Evolutionary conservation across 2,329 filamentous ascomycete species (phyloP).

Genomic region (Pleochaeta shiraiana): DNA sequence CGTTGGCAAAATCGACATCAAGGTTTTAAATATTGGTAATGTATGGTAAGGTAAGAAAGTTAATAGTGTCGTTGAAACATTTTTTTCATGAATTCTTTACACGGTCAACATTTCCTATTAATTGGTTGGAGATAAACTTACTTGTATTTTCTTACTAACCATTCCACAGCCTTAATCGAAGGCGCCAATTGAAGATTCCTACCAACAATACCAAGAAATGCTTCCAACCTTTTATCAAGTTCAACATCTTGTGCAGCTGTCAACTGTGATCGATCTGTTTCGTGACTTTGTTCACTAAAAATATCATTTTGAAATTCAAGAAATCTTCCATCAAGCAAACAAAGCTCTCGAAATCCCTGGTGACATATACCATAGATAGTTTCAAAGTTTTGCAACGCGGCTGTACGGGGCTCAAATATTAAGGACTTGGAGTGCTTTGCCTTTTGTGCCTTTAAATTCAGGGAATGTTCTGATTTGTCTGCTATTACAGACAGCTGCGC

Average conservation of each 20-base stretch:
- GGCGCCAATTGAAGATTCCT: slow-evolving; percentile 63
- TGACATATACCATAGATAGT: slow-evolving; percentile 69
- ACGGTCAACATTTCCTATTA: slow-evolving; percentile 1
- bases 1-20: slow-evolving; percentile 70
- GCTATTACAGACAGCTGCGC: slow-evolving; percentile 88
- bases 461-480: slow-evolving; percentile 67
- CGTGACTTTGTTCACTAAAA: slow-evolving; percentile 86
- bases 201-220: slow-evolving; percentile 63
- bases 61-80: slow-evolving; percentile 53
- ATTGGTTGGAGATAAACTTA: slow-evolving; percentile 22
- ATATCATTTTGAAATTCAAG: slow-evolving; percentile 50
- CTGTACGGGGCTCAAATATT: slow-evolving; percentile 73
- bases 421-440: slow-evolving; percentile 83
- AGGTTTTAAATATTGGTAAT: slow-evolving; percentile 61
- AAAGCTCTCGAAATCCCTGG: slow-evolving; percentile 82
- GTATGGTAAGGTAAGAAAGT: slow-evolving; percentile 89
- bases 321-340: slow-evolving; percentile 66
- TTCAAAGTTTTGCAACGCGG: slow-evolving; percentile 75
- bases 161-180: slow-evolving; percentile 80
- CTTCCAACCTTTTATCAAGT: slow-evolving; percentile 54
- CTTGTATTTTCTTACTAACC: slow-evolving; percentile 82
- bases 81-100: slow-evolving; percentile 70
- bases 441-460: slow-evolving; percentile 86
- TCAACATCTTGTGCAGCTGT: slow-evolving; percentile 61
- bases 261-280: slow-evolving; percentile 72